Conservation (phyloP, 192 early-diverging fungal genomes). For the Neocallimastix lanati region DNA sequence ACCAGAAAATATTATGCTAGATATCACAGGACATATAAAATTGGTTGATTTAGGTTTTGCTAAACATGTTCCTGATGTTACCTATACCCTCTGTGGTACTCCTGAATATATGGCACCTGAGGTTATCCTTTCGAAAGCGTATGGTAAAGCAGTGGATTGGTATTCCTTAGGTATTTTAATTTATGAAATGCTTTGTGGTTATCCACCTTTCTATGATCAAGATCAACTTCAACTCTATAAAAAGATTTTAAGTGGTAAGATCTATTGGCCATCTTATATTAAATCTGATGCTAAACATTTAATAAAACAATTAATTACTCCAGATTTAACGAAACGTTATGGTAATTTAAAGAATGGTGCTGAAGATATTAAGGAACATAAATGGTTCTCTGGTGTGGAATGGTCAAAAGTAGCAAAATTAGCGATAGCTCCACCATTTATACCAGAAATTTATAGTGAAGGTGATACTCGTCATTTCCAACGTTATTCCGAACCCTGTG, state of each 20-base stretch:
- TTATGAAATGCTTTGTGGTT: conserved; percentile 49
- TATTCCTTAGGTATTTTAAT: no score
- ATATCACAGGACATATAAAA: conserved; percentile 61
- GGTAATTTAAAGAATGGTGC: conserved; percentile 57
- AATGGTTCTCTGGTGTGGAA: conserved; percentile 44
- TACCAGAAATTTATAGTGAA: conserved; percentile 9
- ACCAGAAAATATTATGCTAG: conserved; percentile 58
- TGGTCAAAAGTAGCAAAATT: conserved; percentile 32
- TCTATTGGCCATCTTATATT: conserved; percentile 54
- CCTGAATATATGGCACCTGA: conserved; percentile 57
- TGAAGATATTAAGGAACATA: conserved; percentile 41
- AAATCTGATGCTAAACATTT: conserved; percentile 55
- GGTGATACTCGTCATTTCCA: not conserved
- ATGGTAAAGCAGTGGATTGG: conserved; percentile 48
- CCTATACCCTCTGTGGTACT: conserved; percentile 71
- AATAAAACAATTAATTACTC: conserved; percentile 43
- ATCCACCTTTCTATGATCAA: conserved; percentile 55
- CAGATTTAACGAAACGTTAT: conserved; percentile 58
- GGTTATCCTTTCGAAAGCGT: conserved; percentile 50
- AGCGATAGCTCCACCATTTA: conserved; percentile 31
- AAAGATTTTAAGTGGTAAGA: conserved; percentile 49
- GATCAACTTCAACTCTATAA: conserved; percentile 43
- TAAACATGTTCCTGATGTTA: conserved; percentile 58
- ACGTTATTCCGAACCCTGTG: not conserved
- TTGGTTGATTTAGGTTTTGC: conserved; percentile 78